Evolutionary conservation across 768 basidiomycete species (phyloP).

Genomic region (Naganishia kalamii): DNA sequence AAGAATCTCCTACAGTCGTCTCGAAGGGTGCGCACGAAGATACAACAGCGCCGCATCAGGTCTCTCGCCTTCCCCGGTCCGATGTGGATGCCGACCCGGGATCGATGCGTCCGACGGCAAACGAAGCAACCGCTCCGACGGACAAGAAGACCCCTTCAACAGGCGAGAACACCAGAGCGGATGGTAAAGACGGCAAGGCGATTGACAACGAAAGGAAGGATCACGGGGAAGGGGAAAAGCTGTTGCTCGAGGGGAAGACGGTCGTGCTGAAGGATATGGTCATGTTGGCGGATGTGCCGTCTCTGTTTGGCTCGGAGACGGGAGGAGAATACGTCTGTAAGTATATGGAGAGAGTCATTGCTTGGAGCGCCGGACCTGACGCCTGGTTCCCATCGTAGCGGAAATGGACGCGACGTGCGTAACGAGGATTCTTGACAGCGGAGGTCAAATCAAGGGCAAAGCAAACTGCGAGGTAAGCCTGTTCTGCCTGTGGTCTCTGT

Average conservation of each 20-base stretch:
- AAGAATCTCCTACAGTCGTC: not conserved
- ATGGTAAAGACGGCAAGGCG: not conserved
- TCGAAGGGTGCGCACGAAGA: not conserved
- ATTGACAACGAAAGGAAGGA: conserved; percentile 7
- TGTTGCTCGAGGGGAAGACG: conserved; percentile 47
- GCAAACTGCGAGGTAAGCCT: conserved; percentile 47
- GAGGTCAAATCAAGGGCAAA: conserved; percentile 49
- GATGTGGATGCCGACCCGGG: not conserved
- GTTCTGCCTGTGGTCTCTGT: too few relatives aligned
- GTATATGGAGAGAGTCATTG: not conserved
- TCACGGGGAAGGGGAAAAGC: conserved; percentile 4
- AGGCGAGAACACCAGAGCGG: not conserved
- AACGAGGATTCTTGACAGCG: conserved; percentile 50
- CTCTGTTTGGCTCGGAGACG: conserved; percentile 50
- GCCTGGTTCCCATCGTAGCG: conserved; percentile 20
- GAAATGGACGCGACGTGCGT: conserved; percentile 51
- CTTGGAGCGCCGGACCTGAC: not conserved
- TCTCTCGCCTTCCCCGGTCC: not conserved
- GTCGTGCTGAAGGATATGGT: conserved; percentile 52
- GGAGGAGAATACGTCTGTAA: conserved; percentile 45
- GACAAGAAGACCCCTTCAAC: conserved; percentile 3
- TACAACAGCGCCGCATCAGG: not conserved
- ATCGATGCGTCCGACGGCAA: conserved; percentile 4
- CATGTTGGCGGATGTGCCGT: conserved; percentile 49
- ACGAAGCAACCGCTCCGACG: not conserved